Conservation (phyloP, 2,329 filamentous ascomycete species). For the Colletotrichum costaricense region DNA sequence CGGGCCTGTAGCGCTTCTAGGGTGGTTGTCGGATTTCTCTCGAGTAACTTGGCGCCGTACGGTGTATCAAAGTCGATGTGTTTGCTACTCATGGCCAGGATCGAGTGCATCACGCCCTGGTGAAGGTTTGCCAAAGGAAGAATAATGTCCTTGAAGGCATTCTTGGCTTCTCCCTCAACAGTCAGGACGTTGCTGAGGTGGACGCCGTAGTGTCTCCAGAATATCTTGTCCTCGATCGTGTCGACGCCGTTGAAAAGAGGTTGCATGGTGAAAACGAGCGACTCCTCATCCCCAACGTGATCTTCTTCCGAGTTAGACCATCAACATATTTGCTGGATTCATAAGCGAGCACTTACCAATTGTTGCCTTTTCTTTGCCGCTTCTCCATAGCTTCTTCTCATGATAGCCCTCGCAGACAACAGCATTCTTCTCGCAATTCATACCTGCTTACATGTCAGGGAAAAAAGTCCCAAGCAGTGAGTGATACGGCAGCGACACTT, state of each 20-base stretch:
- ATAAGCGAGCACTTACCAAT: constrained; percentile 61
- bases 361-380: constrained; percentile 80
- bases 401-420: constrained; percentile 93
- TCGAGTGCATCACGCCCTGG: constrained; percentile 88
- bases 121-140: constrained; percentile 85
- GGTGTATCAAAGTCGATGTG: constrained; percentile 74
- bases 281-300: constrained; percentile 13
- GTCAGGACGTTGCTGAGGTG: constrained; percentile 85
- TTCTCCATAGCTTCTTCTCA: constrained; percentile 87
- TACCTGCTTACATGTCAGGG: constrained; percentile 60
- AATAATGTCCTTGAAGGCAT: constrained; percentile 87
- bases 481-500: constrained; percentile 45
- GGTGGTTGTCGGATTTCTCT: constrained; percentile 59
- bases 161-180: constrained; percentile 82
- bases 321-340: not conserved
- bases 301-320: constrained; percentile 21
- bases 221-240: constrained; percentile 80
- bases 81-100: constrained; percentile 84
- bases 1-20: constrained; percentile 59
- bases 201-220: constrained; percentile 86
- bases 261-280: constrained; percentile 63
- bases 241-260: constrained; percentile 85
- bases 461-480: not conserved
- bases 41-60: constrained; percentile 65
- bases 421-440: constrained; percentile 94